Base-by-base conservation (phyloP, 2,329 filamentous ascomycete genomes). In the Fusarium virguliforme region DNA sequence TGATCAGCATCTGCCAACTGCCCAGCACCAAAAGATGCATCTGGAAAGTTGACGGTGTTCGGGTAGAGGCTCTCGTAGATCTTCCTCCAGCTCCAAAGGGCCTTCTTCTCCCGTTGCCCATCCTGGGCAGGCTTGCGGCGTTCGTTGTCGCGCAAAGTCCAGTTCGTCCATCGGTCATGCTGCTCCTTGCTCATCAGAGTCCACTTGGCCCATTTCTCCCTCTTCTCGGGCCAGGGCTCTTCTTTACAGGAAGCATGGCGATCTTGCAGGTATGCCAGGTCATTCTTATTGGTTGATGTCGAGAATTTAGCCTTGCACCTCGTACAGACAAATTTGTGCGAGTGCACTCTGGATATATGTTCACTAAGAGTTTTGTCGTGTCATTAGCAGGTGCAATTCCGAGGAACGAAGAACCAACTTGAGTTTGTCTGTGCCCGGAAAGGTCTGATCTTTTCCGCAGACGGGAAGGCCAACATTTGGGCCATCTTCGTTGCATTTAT, bases 61-160 rank as follows among this genome's bases (percentile, higher is more conserved):
- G 51, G 51, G 15, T 24, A 54, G 32, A 54, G 51, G 3, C 51
- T 35, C 22, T 35, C 22, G 4, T 54, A 54, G 22, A 54, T 54
- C 32, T 37, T 28, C 8, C 51, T 54, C 51, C 51, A 54, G 8
- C 51, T 54, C 30, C 51, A 54, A n/a, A 8, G 24, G 0, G 51
- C 6, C 8, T 54, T 54, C 32, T 37, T 54, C 6, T 54, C 51
- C 24, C 34, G 22, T 13, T 3, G 9, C 3, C 51, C 51, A 54
- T 54, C 8, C 26, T 10, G 18, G 18, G 18, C 30, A 5, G 32
- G 22, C 6, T 15, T 22, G 1, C 22, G 51, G 32, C 32, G 51
- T 38, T 24, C 8, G 22, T 37, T 54, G 18, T 4, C 8, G 0
- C 6, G 8, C 0, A 3, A 22, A 3, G 10, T 26, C 50, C 50